phyloP scores from a whole-genome alignment of 1,284 basidiomycete genomes.

The Moniliophthora roreri region DNA sequence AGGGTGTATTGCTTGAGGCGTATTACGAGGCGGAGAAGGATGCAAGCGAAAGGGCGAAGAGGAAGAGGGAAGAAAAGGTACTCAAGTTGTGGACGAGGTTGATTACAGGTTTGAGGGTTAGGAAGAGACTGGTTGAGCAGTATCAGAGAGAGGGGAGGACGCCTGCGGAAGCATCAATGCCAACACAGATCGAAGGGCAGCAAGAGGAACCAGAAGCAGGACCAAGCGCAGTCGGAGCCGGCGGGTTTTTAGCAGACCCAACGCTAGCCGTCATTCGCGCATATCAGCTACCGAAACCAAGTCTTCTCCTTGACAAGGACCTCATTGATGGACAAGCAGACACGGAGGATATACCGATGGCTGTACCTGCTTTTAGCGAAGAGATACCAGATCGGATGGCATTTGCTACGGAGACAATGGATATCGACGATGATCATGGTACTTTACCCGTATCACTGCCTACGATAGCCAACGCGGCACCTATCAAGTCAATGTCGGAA shows the following conservation, averaged over 20 bases:
- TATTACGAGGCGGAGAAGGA: conserved; percentile 82
- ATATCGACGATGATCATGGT: conserved; percentile 7
- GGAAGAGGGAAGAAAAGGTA: conserved; percentile 78
- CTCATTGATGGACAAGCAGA: background rate
- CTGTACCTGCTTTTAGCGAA: background rate
- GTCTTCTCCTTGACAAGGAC: no score
- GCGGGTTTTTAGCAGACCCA: conserved; percentile 10
- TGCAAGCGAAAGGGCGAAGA: conserved; percentile 74
- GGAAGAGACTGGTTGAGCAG: conserved; percentile 79
- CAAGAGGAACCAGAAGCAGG: conserved; percentile 20
- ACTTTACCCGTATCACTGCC: background rate
- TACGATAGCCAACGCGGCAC: conserved; percentile 3
- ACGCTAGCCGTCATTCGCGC: no score
- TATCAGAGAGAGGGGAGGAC: conserved; percentile 53
- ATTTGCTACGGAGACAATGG: conserved; percentile 11
- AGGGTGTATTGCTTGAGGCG: conserved; percentile 78
- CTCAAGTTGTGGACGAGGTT: conserved; percentile 90
- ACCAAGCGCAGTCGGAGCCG: no score
- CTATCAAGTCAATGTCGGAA: conserved; percentile 64
- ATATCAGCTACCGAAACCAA: no score
- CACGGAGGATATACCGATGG: conserved; percentile 1
- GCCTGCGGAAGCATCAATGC: conserved; percentile 16
- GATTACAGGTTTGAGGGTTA: conserved; percentile 85
- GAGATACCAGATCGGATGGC: background rate
- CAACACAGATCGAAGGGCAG: conserved; percentile 16